Percentiles rank a stretch among this genome's conserved stretches.
Evolutionary conservation across 768 basidiomycete species (phyloP).

Genomic region (Xerocomus potaroensis): DNA sequence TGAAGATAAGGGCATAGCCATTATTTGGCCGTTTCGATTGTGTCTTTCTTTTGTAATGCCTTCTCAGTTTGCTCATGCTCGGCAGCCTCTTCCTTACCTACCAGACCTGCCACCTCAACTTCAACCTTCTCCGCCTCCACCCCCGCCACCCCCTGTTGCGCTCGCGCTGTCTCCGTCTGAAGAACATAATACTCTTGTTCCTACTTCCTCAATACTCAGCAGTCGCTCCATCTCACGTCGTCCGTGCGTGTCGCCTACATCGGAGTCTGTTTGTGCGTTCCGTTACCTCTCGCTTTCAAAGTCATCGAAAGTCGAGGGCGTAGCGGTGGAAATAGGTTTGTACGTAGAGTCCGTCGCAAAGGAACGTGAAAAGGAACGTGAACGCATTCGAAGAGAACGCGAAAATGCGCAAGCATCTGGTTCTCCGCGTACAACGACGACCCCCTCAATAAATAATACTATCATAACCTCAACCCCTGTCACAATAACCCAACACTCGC

Average conservation of each 20-base stretch:
- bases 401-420: slow-evolving; percentile 40
- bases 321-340: slow-evolving; percentile 57
- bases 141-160: slow-evolving; percentile 32
- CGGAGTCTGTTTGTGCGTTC: slow-evolving; percentile 39
- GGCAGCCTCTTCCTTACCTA: slow-evolving; percentile 46
- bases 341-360: slow-evolving; percentile 75
- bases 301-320: slow-evolving; percentile 44
- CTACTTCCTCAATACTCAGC: slow-evolving; percentile 9
- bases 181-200: slow-evolving; percentile 1
- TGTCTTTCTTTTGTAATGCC: slow-evolving; percentile 45
- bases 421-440: slow-evolving; percentile 23
- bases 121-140: slow-evolving; percentile 48
- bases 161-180: slow-evolving; percentile 19
- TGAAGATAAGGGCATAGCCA: slow-evolving; percentile 72
- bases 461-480: slow-evolving; percentile 8
- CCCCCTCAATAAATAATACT: slow-evolving; percentile 18
- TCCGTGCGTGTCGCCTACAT: slow-evolving; percentile 34
- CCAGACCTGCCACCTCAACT: slow-evolving; percentile 64
- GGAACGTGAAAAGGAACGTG: slow-evolving; percentile 75
- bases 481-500: slow-evolving; percentile 10
- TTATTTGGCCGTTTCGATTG: slow-evolving; percentile 67
- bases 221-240: slow-evolving; percentile 31
- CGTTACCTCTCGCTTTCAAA: slow-evolving; percentile 51
- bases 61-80: slow-evolving; percentile 34
- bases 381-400: slow-evolving; percentile 63